phyloP scores from a whole-genome alignment of 345 rosid species.

The Lagerstroemia speciosa region DNA sequence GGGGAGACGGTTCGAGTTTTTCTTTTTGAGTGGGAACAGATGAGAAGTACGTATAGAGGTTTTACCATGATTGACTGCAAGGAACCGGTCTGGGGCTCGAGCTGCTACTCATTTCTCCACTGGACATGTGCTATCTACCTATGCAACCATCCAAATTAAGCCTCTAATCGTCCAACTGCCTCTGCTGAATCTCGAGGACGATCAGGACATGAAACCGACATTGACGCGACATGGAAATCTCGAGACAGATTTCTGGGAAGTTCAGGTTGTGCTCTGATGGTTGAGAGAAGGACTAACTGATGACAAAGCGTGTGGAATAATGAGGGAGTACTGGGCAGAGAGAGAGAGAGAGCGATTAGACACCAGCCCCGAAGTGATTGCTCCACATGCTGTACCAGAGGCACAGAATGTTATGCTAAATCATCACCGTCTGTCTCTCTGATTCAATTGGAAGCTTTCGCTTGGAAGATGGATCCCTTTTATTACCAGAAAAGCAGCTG shows the following conservation, averaged over 20 bases:
- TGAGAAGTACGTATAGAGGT: background rate
- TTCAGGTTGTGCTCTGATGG: background rate
- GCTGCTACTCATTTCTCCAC: conserved; percentile 2
- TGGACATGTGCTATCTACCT: background rate
- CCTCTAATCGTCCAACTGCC: too few relatives aligned
- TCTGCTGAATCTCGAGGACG: too few relatives aligned
- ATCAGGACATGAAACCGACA: background rate
- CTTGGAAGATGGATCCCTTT: conserved; percentile 12
- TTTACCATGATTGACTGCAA: conserved; percentile 40
- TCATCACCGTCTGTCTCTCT: background rate
- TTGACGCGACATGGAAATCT: background rate
- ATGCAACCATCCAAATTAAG: background rate
- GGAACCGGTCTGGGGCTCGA: conserved; percentile 1
- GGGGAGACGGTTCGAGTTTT: background rate
- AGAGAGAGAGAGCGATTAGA: conserved; percentile 3
- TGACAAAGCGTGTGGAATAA: conserved; percentile 1
- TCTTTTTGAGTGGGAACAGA: background rate
- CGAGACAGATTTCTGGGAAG: background rate
- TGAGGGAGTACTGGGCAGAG: background rate
- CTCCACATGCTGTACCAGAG: conserved; percentile 5
- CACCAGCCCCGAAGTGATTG: background rate
- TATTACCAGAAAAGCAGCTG: conserved; percentile 17
- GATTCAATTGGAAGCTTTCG: background rate
- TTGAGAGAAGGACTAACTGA: background rate
- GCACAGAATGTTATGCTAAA: background rate